phyloP scores from a whole-genome alignment of 257 asterid genomes.

The Rauvolfia tetraphylla region DNA sequence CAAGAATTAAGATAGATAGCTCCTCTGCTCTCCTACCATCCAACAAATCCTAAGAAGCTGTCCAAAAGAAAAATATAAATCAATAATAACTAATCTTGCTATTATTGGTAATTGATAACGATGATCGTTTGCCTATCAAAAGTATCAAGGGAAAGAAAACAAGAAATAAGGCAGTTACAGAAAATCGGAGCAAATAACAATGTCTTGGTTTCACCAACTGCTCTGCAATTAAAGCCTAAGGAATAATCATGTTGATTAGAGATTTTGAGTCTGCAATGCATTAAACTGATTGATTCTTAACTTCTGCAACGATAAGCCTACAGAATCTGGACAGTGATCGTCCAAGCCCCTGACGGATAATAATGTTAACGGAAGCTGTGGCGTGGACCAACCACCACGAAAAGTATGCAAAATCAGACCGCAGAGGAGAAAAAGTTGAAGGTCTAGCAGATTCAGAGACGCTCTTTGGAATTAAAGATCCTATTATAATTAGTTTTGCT shows the following conservation, averaged over 20 bases:
- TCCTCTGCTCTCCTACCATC: constrained; percentile 32
- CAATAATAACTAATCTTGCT: too few species aligned
- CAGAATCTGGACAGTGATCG: background rate
- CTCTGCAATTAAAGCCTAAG: background rate
- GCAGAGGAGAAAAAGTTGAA: background rate
- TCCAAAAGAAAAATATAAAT: constrained; percentile 2
- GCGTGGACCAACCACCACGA: background rate
- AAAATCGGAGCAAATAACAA: background rate
- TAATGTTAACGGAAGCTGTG: background rate
- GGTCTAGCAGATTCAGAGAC: background rate
- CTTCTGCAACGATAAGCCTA: background rate
- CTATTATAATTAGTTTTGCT: background rate
- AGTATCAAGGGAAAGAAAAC: background rate
- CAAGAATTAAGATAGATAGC: background rate
- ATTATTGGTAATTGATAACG: too few species aligned
- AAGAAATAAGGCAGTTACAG: background rate
- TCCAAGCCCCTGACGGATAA: background rate
- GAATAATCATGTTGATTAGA: background rate
- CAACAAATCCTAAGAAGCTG: constrained; percentile 54
- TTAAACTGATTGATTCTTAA: too few species aligned
- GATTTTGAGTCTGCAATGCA: background rate
- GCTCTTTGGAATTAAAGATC: background rate
- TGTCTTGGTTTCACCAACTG: background rate
- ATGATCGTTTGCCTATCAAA: background rate
- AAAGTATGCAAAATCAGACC: background rate